These are phyloP conservation scores for Fistulinella prunicolor DNA, from an alignment of 768 basidiomycete species.

Conservation along the genomic window DNA sequence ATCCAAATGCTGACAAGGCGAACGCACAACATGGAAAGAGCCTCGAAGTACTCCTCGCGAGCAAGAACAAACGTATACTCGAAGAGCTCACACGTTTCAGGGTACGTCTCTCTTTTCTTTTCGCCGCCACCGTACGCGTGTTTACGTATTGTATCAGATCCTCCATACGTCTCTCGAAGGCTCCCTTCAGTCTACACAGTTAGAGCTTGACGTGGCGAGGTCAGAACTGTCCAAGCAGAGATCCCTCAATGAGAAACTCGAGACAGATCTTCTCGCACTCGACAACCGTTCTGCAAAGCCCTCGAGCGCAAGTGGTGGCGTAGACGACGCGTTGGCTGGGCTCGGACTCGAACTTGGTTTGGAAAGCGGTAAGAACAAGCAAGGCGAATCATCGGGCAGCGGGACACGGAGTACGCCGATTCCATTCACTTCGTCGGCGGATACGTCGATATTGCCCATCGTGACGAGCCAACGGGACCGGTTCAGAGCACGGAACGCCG, in stretches of 20 bases:
- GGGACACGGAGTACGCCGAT: conserved; percentile 56
- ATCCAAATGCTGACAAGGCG: conserved; percentile 86
- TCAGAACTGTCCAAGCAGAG: conserved; percentile 76
- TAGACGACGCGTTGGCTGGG: conserved; percentile 61
- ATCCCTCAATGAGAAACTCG: conserved; percentile 82
- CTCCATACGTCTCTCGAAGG: conserved; percentile 78
- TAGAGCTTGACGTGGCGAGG: conserved; percentile 55
- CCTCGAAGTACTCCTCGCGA: conserved; percentile 85
- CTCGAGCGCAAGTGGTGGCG: conserved; percentile 29
- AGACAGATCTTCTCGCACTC: conserved; percentile 84
- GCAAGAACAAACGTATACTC: conserved; percentile 88
- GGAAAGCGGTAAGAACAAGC: conserved; percentile 15
- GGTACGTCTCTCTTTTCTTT: conserved; percentile 34
- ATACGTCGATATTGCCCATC: conserved; percentile 96
- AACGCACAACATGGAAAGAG: conserved; percentile 76
- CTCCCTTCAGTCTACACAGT: conserved; percentile 54
- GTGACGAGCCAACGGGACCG: conserved; percentile 96
- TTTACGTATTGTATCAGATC: conserved; percentile 48
- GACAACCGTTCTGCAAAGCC: conserved; percentile 43
- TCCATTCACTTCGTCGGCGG: conserved; percentile 70
- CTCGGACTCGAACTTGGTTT: conserved; percentile 57
- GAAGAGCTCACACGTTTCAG: conserved; percentile 92
- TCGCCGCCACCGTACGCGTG: not conserved
- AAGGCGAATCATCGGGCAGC: conserved; percentile 17
- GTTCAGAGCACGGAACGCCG: conserved; percentile 96